Conservation (phyloP, 257 asterid genomes). For the Plantago ovata region DNA sequence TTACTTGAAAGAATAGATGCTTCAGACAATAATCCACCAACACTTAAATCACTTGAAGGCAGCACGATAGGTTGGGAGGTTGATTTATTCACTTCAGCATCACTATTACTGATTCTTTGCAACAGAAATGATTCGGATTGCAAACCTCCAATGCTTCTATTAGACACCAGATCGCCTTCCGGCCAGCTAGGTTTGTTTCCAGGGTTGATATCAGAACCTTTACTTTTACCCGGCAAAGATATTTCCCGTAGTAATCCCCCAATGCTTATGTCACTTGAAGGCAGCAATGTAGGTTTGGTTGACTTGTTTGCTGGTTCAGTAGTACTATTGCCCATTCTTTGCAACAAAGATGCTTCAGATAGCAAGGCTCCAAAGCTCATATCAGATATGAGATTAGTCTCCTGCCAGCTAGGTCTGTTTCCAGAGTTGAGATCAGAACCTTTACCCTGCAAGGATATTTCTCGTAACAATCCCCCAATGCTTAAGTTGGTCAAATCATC, state of each 20-base stretch:
- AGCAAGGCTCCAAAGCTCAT: slow-evolving; percentile 43
- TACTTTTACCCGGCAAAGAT: slow-evolving; percentile 39
- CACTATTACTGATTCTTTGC: slow-evolving; percentile 29
- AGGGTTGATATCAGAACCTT: slow-evolving; percentile 9
- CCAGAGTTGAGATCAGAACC: slow-evolving; percentile 32
- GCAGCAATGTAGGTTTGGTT: slow-evolving; percentile 33
- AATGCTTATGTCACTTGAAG: slow-evolving; percentile 45
- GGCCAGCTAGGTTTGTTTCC: slow-evolving; percentile 33
- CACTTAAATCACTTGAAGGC: slow-evolving; percentile 43
- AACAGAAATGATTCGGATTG: slow-evolving; percentile 48
- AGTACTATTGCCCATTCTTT: slow-evolving; percentile 27
- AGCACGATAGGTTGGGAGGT: slow-evolving; percentile 37
- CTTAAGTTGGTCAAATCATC: slow-evolving; percentile 79
- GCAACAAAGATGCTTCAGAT: slow-evolving; percentile 48
- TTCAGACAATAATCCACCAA: slow-evolving; percentile 55
- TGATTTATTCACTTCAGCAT: slow-evolving; percentile 24
- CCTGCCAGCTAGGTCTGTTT: slow-evolving; percentile 37
- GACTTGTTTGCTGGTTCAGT: slow-evolving; percentile 22
- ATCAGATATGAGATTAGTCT: slow-evolving; percentile 37
- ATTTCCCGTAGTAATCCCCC: slow-evolving; percentile 57
- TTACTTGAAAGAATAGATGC: slow-evolving; percentile 43
- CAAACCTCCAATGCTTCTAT: slow-evolving; percentile 43
- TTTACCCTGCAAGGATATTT: slow-evolving; percentile 62
- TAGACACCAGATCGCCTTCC: slow-evolving; percentile 39
- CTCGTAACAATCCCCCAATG: slow-evolving; percentile 81